Conservation (phyloP, 2,329 filamentous ascomycete genomes). For the Fonsecaea nubica region DNA sequence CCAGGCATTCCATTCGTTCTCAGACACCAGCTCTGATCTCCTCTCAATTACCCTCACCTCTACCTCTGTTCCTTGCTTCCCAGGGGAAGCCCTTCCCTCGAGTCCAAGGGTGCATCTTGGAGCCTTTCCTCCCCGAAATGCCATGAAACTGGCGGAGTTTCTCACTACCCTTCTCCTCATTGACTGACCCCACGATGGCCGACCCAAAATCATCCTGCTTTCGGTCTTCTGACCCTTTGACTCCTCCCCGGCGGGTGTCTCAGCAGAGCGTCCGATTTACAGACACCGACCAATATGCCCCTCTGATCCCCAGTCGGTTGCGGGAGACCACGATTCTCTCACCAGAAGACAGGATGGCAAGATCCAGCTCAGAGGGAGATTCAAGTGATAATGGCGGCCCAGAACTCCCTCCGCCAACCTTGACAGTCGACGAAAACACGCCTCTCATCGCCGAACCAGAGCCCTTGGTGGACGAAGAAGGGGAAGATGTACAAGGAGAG, state of each 20-base stretch:
- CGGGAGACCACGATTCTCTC: conserved; percentile 37
- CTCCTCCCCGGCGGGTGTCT: conserved; percentile 27
- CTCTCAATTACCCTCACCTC: neutral
- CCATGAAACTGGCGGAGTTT: conserved; percentile 2
- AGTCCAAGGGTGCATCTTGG: neutral
- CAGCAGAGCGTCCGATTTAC: conserved; percentile 17
- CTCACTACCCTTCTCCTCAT: neutral
- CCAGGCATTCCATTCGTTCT: conserved; percentile 17
- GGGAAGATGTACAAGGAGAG: conserved; percentile 19
- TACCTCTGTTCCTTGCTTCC: neutral
- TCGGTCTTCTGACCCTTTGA: conserved; percentile 27
- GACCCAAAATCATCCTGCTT: conserved; percentile 15
- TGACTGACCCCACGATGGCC: conserved; percentile 19
- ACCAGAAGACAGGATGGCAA: conserved; percentile 36
- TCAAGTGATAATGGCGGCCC: neutral
- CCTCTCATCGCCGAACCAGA: conserved; percentile 32
- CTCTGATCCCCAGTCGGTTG: conserved; percentile 37
- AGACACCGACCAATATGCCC: conserved; percentile 33
- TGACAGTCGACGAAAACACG: conserved; percentile 16
- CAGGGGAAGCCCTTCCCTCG: neutral
- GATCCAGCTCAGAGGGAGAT: conserved; percentile 30
- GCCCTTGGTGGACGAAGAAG: conserved; percentile 22
- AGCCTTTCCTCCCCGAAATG: conserved; percentile 1
- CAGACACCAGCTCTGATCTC: neutral
- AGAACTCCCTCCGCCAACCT: conserved; percentile 23